Conservation (phyloP, 768 basidiomycete genomes). For the Termitomyces heimii region DNA sequence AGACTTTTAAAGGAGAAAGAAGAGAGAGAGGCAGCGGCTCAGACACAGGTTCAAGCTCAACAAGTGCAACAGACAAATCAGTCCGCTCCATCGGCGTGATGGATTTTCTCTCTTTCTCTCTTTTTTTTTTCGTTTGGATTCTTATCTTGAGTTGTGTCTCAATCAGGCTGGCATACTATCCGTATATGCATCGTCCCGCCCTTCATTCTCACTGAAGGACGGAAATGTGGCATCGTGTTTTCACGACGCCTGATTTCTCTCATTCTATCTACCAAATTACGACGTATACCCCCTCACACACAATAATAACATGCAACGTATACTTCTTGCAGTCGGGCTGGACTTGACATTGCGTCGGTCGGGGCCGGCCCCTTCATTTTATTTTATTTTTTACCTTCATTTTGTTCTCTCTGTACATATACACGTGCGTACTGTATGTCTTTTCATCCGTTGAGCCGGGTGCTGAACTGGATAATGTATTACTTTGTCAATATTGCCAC, state of each 20-base stretch:
- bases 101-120: background rate
- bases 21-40: background rate
- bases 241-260: background rate
- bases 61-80: background rate
- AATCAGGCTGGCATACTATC: background rate
- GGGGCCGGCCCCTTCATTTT: conserved; percentile 1
- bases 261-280: background rate
- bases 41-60: background rate
- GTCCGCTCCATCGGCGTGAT: background rate
- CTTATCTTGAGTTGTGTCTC: background rate
- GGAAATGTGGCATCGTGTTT: background rate
- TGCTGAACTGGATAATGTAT: background rate
- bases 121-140: background rate
- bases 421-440: background rate
- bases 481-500: background rate
- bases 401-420: background rate
- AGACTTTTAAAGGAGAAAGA: conserved; percentile 10
- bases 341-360: background rate
- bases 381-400: background rate
- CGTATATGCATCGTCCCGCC: too few species aligned
- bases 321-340: conserved; percentile 3
- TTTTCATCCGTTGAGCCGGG: background rate
- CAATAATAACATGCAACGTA: background rate
- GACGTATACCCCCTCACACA: conserved; percentile 1
- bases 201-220: background rate